These are phyloP conservation scores for Penicillium nordicum DNA, from an alignment of 2,329 filamentous ascomycete genomes.

Conservation along the genomic window DNA sequence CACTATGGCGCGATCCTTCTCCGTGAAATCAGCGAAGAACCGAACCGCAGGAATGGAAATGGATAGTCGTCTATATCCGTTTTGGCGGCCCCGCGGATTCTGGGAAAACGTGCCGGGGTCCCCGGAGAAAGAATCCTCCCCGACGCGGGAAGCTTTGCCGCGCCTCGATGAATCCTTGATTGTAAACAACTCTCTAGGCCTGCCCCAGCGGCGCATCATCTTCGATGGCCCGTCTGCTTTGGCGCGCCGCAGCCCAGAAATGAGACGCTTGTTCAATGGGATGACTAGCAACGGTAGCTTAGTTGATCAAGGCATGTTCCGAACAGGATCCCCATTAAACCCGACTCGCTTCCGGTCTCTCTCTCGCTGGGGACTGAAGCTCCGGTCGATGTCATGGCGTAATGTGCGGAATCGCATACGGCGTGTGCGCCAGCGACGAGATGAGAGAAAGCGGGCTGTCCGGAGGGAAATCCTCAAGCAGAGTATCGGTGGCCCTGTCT, in stretches of 20 bases:
- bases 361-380: conserved; percentile 45
- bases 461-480: conserved; percentile 52
- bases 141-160: conserved; percentile 27
- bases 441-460: conserved; percentile 50
- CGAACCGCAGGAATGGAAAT: conserved; percentile 43
- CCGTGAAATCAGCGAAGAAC: conserved; percentile 41
- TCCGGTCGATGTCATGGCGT: conserved; percentile 51
- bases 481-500: conserved; percentile 50
- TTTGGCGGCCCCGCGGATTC: conserved; percentile 62
- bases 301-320: conserved; percentile 28
- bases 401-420: conserved; percentile 49
- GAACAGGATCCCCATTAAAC: conserved; percentile 33
- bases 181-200: conserved; percentile 55
- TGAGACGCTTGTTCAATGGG: conserved; percentile 25
- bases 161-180: conserved; percentile 37
- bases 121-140: conserved; percentile 36
- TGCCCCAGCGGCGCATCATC: conserved; percentile 49
- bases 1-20: conserved; percentile 38
- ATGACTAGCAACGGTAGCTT: conserved; percentile 33
- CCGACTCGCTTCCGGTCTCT: conserved; percentile 31
- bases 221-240: conserved; percentile 41
- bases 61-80: conserved; percentile 54
- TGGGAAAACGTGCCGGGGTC: conserved; percentile 55
- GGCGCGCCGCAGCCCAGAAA: conserved; percentile 32
- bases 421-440: conserved; percentile 42